Evolutionary conservation across 768 basidiomycete species (phyloP), one percentile per base, ranked within the genome.

Genomic region (Panaeolus cyanescens): DNA sequence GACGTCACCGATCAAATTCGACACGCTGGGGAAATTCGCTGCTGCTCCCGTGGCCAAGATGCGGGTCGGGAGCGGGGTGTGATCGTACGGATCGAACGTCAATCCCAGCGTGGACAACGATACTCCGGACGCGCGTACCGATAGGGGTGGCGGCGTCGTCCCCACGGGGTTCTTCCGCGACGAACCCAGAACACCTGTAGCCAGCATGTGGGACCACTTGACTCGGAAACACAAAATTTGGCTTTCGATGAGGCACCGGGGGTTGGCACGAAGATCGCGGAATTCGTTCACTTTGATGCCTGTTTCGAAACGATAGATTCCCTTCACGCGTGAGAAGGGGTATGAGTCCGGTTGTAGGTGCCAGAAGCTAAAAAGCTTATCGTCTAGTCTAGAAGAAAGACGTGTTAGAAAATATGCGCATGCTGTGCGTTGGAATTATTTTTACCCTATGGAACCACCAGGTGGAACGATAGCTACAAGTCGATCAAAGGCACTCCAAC

Each of bases 341-440:
- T 83, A 88, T 55, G 83, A 83, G 65, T 94, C 93, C 22, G 85
- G 85, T 72, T 94, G 92, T 15, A 94, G 80, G 62, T 92, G 81
- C 90, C 91, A 95, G 79, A 93, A 95, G 61, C 89, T 89, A 74
- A 95, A 95, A 1, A 95, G 83, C 70, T 95, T 95, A 78, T 95
- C 92, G 67, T 95, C 93, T 56, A 95, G 85, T n/a, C 92, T 93
- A 63, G 32, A 25, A 30, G 58, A 53, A 19, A 55, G 53, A 33
- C 59, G 60, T 34, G 45, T 55, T 19, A 45, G n/a, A 32, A 33
- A 58, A 37, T 37, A 40, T 30, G 62, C 32, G 4, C 40, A 59
- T 65, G 20, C 32, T 55, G 25, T 63, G 17, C 32, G 20, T 56
- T 55, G 34, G 37, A 40, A 39, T 20, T 9, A 28, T 50, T 77